phyloP scores from a whole-genome alignment of 2,329 filamentous ascomycete genomes.

The Harringtonia aguacate region DNA sequence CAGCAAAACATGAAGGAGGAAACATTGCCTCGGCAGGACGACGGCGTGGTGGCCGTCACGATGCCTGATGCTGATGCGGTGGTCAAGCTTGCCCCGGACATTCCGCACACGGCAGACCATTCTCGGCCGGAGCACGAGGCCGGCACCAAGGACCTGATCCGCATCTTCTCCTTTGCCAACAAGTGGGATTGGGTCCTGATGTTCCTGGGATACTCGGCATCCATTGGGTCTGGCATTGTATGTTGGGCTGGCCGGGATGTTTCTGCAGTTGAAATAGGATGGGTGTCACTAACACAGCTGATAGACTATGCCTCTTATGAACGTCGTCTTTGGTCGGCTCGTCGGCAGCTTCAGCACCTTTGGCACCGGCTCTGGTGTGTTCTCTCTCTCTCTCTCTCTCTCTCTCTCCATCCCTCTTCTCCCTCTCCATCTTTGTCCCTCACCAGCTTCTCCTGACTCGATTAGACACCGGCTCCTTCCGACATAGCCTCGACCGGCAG shows the following conservation, averaged over 20 bases:
- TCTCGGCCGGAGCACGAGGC: slow-evolving; percentile 33
- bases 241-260: slow-evolving; percentile 8
- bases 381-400: not conserved
- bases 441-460: too few species aligned
- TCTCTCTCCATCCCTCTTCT: slow-evolving; percentile 22
- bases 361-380: slow-evolving; percentile 1
- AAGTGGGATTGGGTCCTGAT: slow-evolving; percentile 40
- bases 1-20: too few species aligned
- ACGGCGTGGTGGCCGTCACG: too few species aligned
- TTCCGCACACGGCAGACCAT: slow-evolving; percentile 5
- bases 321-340: slow-evolving; percentile 44
- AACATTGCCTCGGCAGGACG: too few species aligned
- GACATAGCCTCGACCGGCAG: slow-evolving; percentile 29
- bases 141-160: slow-evolving; percentile 33
- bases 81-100: not conserved
- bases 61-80: too few species aligned
- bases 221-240: slow-evolving; percentile 38
- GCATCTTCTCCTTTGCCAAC: slow-evolving; percentile 44
- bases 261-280: not conserved
- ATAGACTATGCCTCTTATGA: slow-evolving; percentile 47
- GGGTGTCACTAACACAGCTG: not conserved
- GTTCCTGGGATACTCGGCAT: slow-evolving; percentile 32
- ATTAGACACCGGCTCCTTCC: slow-evolving; percentile 30
- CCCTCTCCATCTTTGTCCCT: too few species aligned
- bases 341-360: slow-evolving; percentile 36